Evolutionary conservation across 2,329 filamentous ascomycete species (phyloP).

Genomic region (Exophiala bonariae): DNA sequence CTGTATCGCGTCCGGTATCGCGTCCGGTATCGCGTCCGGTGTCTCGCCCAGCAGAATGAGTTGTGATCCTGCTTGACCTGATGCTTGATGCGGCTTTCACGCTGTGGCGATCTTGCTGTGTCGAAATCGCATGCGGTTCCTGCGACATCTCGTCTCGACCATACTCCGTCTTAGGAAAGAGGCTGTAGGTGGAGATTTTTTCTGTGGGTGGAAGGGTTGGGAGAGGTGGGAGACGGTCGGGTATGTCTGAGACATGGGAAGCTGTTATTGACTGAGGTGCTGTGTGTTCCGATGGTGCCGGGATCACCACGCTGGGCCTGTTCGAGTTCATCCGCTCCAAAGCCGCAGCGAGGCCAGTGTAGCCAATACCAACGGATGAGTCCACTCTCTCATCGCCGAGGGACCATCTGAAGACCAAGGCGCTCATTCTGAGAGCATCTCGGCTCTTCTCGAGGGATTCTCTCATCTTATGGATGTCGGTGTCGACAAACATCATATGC

Average conservation of each 20-base stretch:
- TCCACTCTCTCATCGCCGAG: constrained; percentile 60
- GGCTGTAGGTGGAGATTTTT: constrained; percentile 29
- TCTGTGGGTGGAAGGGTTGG: constrained; percentile 34
- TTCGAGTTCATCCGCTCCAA: constrained; percentile 50
- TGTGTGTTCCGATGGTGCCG: constrained; percentile 12
- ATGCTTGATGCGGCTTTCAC: constrained; percentile 20
- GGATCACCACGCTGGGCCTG: constrained; percentile 30
- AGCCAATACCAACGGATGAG: constrained; percentile 64
- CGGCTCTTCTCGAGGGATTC: constrained; percentile 58
- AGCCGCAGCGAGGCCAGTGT: constrained; percentile 65
- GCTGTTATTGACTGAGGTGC: constrained; percentile 22
- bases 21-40: constrained; percentile 11
- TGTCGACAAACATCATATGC: constrained; percentile 63
- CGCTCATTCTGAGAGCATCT: constrained; percentile 64
- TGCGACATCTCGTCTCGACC: constrained; percentile 3
- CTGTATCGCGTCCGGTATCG: background rate
- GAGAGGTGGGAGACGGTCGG: constrained; percentile 29
- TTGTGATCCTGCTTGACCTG: constrained; percentile 23
- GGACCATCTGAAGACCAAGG: constrained; percentile 66
- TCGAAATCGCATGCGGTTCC: background rate
- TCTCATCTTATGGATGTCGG: constrained; percentile 62
- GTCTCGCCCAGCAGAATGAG: constrained; percentile 10
- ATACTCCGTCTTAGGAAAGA: constrained; percentile 8
- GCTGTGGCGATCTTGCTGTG: constrained; percentile 10
- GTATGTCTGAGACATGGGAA: constrained; percentile 24